These are phyloP conservation scores for Ceratocystis albifundus DNA, from an alignment of 2,329 filamentous ascomycete genomes.

Conservation along the genomic window DNA sequence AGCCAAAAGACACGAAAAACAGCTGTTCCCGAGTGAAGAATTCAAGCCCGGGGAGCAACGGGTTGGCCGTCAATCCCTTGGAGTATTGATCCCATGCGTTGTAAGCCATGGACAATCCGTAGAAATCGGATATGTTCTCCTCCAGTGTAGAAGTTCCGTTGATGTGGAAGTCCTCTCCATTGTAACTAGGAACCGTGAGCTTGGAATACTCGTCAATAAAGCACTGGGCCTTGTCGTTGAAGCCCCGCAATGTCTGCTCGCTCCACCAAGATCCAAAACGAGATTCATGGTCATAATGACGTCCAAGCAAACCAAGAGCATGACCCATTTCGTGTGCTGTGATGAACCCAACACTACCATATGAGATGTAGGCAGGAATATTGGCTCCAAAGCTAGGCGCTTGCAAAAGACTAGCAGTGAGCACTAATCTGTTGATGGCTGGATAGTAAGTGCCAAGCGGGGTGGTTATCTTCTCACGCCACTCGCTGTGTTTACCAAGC, in stretches of 20 bases:
- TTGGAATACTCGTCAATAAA: constrained; percentile 56
- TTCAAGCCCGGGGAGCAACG: constrained; percentile 48
- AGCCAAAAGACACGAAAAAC: constrained; percentile 56
- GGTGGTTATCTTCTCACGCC: constrained; percentile 48
- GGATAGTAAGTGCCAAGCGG: constrained; percentile 58
- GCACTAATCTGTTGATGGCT: constrained; percentile 55
- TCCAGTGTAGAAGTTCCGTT: constrained; percentile 53
- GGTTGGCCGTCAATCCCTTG: constrained; percentile 36
- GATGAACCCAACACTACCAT: constrained; percentile 55
- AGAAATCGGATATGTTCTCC: constrained; percentile 62
- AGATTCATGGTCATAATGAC: constrained; percentile 53
- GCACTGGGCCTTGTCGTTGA: constrained; percentile 49
- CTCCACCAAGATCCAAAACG: constrained; percentile 59
- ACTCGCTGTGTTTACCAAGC: constrained; percentile 48
- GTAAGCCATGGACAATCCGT: constrained; percentile 52
- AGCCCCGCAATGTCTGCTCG: constrained; percentile 45
- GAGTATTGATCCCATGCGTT: constrained; percentile 53
- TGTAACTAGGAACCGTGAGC: constrained; percentile 30
- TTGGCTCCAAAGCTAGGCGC: constrained; percentile 52
- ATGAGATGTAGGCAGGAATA: constrained; percentile 53
- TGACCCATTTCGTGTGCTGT: constrained; percentile 60
- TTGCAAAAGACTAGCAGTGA: constrained; percentile 60
- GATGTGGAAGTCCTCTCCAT: constrained; percentile 34
- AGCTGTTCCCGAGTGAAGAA: constrained; percentile 55
- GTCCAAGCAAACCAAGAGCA: constrained; percentile 55